phyloP scores from a whole-genome alignment of 2,329 filamentous ascomycete genomes.

The Lasiodiplodia gonubiensis region DNA sequence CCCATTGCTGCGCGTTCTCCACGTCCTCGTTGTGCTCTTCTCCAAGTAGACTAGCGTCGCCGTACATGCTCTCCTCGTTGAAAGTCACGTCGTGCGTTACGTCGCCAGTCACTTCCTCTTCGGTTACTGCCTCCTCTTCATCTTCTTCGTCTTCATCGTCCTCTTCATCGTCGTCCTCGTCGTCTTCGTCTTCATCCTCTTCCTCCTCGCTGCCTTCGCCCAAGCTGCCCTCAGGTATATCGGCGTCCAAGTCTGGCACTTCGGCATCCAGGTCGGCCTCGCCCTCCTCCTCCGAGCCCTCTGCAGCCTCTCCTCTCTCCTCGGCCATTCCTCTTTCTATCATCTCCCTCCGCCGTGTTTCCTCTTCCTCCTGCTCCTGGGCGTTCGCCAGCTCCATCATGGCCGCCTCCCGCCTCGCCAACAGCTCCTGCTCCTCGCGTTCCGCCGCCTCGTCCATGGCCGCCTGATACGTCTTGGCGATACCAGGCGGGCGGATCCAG shows the following conservation, averaged over 20 bases:
- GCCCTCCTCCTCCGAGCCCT: constrained; percentile 42
- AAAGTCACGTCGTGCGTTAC: constrained; percentile 50
- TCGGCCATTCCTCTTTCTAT: constrained; percentile 46
- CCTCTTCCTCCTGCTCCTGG: constrained; percentile 63
- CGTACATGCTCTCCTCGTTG: constrained; percentile 54
- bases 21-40: constrained; percentile 33
- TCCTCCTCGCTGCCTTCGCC: constrained; percentile 44
- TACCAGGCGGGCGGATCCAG: constrained; percentile 89
- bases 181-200: constrained; percentile 40
- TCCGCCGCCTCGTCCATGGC: constrained; percentile 89
- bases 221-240: constrained; percentile 40
- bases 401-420: constrained; percentile 71
- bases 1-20: constrained; percentile 41
- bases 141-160: constrained; percentile 55
- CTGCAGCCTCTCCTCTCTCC: constrained; percentile 49
- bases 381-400: constrained; percentile 72
- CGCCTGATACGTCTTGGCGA: constrained; percentile 87
- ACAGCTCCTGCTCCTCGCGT: constrained; percentile 81
- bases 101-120: constrained; percentile 40
- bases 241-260: constrained; percentile 55
- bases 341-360: constrained; percentile 35
- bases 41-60: constrained; percentile 52
- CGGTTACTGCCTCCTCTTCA: constrained; percentile 54
- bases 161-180: constrained; percentile 37
- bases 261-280: constrained; percentile 51